These are phyloP conservation scores for Thermochaetoides dissita DNA, from an alignment of 2,329 filamentous ascomycete species.

Conservation along the genomic window DNA sequence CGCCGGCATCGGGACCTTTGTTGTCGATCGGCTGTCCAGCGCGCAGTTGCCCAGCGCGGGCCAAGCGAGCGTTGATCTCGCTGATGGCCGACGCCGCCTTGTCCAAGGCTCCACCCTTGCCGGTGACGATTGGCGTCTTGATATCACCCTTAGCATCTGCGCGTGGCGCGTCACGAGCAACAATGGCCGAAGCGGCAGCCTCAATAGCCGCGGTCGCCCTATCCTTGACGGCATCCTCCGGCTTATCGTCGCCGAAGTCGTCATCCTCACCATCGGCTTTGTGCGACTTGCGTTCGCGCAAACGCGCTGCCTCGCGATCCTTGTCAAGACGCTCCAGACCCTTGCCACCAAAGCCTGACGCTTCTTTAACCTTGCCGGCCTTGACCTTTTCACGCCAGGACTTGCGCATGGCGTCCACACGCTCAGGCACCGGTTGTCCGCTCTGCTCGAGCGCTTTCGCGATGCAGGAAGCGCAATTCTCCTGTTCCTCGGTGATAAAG, in stretches of 20 bases:
- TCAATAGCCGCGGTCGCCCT: conserved; percentile 53
- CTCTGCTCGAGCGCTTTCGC: conserved; percentile 87
- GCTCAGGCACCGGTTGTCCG: conserved; percentile 66
- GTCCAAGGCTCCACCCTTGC: conserved; percentile 55
- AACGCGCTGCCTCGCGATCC: conserved; percentile 74
- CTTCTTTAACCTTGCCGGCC: conserved; percentile 77
- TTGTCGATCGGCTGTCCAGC: conserved; percentile 94
- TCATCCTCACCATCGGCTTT: conserved; percentile 78
- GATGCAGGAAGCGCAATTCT: conserved; percentile 78
- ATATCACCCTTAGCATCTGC: conserved; percentile 20
- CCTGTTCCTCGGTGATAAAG: conserved; percentile 82
- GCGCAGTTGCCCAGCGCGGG: conserved; percentile 76
- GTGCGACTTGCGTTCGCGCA: conserved; percentile 76
- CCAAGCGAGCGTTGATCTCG: conserved; percentile 80
- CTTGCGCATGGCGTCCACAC: conserved; percentile 50
- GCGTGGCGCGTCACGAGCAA: conserved; percentile 31
- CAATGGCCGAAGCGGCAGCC: conserved; percentile 44
- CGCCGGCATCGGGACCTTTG: conserved; percentile 91
- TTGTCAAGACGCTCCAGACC: conserved; percentile 84
- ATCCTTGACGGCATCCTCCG: conserved; percentile 53
- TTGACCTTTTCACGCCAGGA: conserved; percentile 83
- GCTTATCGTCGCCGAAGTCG: conserved; percentile 61
- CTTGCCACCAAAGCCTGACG: conserved; percentile 85
- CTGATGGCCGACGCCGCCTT: conserved; percentile 82
- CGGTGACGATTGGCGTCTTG: conserved; percentile 36